Evolutionary conservation across 495 filamentous ascomycete genomes (phyloP), one percentile per base, ranked within the genome.

Genomic region (Penicillium steckii): DNA sequence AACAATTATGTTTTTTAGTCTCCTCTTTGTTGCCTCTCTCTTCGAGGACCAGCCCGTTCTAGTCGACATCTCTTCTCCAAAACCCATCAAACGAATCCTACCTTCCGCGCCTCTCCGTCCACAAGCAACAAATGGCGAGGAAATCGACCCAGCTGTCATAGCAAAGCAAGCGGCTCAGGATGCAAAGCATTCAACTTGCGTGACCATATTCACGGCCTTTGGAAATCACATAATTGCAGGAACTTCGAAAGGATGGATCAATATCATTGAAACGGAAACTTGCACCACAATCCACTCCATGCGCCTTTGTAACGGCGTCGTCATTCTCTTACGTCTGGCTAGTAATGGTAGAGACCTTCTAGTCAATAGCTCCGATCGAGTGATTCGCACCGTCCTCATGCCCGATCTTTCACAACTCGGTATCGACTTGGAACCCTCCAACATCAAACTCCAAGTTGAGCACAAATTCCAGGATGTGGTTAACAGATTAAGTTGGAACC

Each of bases 381-480:
- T 97, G 18, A 90, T 98, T 59, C 85, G 94, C 50, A 96, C 93
- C 12, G 84, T 97, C 47, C 80, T 89, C 48, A 77, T 90, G 59
- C 86, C 87, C 2, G 82, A 88, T 57, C 69, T 87, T 6, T 78
- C 69, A 35, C 74, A 70, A 55, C 64, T 77, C 19, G 72, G 71
- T 12, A 71, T 72, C 40, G 73, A 69, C 42, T 68, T 78, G n/a
- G 68, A 77, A 42, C 60, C 66, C 29, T 56, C 70, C 23, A 68
- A 66, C 51, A 88, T 97, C 59, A 85, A 89, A 50, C 78, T 99
- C 18, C 88, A 92, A 27, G 86, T 97, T 19, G 95, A 99, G 65
- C 95, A 97, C 67, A 97, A 96, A 66, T 97, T 97, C 62, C 92
- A 97, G 70, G 94, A 99, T 67, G 89, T 97, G 3, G 93, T 99